Percentiles rank a stretch among this genome's conserved stretches.
phyloP scores from a whole-genome alignment of 169 alveolate genomes.

The Plasmodium billcollinsi region DNA sequence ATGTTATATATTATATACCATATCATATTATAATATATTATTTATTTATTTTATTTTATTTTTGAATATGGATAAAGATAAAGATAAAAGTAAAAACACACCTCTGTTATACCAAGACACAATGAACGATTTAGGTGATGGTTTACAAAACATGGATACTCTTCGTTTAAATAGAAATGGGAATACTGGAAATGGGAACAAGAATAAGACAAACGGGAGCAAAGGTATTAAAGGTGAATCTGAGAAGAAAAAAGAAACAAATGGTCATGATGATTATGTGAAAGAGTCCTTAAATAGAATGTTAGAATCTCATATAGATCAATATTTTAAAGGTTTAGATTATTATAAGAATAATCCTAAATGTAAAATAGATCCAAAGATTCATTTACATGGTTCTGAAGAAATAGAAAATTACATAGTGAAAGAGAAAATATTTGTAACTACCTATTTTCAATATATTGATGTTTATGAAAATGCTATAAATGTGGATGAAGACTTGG shows the following conservation, averaged over 20 bases:
- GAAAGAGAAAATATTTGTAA: constrained; percentile 25
- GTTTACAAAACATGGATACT: constrained; percentile 21
- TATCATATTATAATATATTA: too few relatives aligned
- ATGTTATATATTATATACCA: too few relatives aligned
- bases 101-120: constrained; percentile 20
- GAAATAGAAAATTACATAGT: constrained; percentile 49
- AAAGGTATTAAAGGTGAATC: not conserved
- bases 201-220: not conserved
- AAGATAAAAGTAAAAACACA: not conserved
- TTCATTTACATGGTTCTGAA: constrained; percentile 17
- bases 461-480: constrained; percentile 35
- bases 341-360: constrained; percentile 32
- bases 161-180: not conserved
- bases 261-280: not conserved
- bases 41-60: not conserved
- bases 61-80: constrained; percentile 2
- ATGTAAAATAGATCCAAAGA: constrained; percentile 25
- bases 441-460: constrained; percentile 51
- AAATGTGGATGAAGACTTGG: constrained; percentile 18
- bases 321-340: constrained; percentile 15
- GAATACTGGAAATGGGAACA: not conserved
- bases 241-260: not conserved
- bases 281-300: constrained; percentile 11
- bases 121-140: constrained; percentile 15
- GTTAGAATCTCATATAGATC: constrained; percentile 13